Base-by-base conservation (phyloP, 1,139 yeast genomes). In the Eremothecium coryli region DNA sequence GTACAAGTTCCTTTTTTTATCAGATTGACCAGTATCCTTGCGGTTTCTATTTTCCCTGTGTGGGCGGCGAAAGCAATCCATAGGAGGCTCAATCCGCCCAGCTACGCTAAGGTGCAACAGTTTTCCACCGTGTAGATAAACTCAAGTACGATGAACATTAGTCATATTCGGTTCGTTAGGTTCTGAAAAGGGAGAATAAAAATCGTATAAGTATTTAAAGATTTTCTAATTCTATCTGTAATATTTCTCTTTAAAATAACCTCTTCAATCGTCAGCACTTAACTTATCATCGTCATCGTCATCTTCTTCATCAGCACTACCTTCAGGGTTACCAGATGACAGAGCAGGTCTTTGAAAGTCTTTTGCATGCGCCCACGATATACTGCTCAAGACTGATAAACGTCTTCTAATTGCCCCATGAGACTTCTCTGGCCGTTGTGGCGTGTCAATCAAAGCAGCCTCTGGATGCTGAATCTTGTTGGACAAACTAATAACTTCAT, bases 91-190 rank as follows among this genome's bases (percentile, higher is more conserved):
- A 73, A 86, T 45, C 98, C 98, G 6, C 98, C 98, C 26, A 86
- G 82, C 54, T 90, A 93, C 58, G 97, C 97, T n/a, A 90, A 90
- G 56, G 97, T 90, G 32, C 96, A 84, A 57, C 93, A 55, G 33
- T 56, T 56, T 39, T 45, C 56, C 2, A 45, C 45, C 16, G 57
- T 48, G 15, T 53, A 41, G 37, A 36, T 31, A 24, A 4, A 11
- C 24, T n/a, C n/a, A n/a, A n/a, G n/a, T n/a, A n/a, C n/a, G n/a
- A n/a, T 23, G 14, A 10, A 7, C 15, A 9, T 23, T 8, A 3
- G 8, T 14, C 7, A 23, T 3, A n/a, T n/a, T n/a, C n/a, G n/a
- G n/a, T n/a, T n/a, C n/a, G n/a, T n/a, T n/a, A n/a, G n/a, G n/a
- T n/a, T n/a, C n/a, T n/a, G n/a, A n/a, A n/a, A n/a, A n/a, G n/a